Conservation (phyloP, 306 rosid genomes). For the Fragaria nilgerrensis region DNA sequence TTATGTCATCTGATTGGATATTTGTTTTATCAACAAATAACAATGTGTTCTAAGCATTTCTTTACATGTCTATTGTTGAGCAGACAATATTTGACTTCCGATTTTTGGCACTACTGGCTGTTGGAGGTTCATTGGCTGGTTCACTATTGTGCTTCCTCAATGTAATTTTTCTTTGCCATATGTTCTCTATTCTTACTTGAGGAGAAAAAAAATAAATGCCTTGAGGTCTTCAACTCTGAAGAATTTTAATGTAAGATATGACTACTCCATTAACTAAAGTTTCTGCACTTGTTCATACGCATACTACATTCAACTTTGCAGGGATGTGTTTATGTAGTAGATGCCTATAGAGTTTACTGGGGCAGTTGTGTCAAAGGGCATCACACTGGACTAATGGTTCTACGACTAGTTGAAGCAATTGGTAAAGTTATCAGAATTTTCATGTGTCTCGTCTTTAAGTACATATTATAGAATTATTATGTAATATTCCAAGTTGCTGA, state of each 20-base stretch:
- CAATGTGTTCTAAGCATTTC: slow-evolving; percentile 9
- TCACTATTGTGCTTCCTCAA: slow-evolving; percentile 93
- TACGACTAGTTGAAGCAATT: slow-evolving; percentile 88
- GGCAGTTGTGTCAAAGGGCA: slow-evolving; percentile 81
- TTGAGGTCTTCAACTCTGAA: not conserved
- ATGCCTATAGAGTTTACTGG: slow-evolving; percentile 93
- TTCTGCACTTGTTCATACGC: slow-evolving; percentile 4
- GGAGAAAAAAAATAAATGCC: not conserved
- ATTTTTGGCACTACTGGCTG: slow-evolving; percentile 88
- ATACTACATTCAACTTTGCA: slow-evolving; percentile 35
- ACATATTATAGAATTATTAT: not conserved
- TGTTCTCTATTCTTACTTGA: not conserved
- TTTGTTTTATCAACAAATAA: no score
- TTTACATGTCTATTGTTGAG: slow-evolving; percentile 26
- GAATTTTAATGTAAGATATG: not conserved
- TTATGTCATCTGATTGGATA: no score
- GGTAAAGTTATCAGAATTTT: slow-evolving; percentile 43
- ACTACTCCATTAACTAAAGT: not conserved
- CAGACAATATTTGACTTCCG: slow-evolving; percentile 94
- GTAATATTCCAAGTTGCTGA: not conserved
- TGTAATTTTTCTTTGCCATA: slow-evolving; percentile 41
- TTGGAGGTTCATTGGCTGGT: slow-evolving; percentile 96
- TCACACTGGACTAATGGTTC: slow-evolving; percentile 90
- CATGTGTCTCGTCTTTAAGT: slow-evolving; percentile 4
- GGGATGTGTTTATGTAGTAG: slow-evolving; percentile 82